Percentiles rank a stretch among this genome's conserved stretches.
Evolutionary conservation across 2,329 filamentous ascomycete species (phyloP).

Genomic region (Talaromyces funiculosus): DNA sequence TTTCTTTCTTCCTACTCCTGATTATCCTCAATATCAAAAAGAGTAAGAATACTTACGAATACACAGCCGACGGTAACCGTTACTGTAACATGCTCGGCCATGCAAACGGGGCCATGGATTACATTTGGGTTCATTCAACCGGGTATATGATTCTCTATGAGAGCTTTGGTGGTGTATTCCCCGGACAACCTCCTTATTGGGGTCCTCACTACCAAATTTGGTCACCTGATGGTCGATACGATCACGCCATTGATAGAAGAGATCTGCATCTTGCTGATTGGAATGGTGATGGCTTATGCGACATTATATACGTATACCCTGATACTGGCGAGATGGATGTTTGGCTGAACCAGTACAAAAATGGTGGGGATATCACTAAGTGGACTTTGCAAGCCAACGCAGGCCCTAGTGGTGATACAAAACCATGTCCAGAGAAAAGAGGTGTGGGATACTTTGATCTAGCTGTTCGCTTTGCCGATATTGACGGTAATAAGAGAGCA

Average conservation of each 20-base stretch:
- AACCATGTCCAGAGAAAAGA: background rate
- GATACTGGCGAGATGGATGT: slow-evolving; percentile 14
- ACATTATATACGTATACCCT: slow-evolving; percentile 29
- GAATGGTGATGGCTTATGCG: slow-evolving; percentile 24
- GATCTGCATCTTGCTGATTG: slow-evolving; percentile 34
- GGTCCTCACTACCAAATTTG: slow-evolving; percentile 15
- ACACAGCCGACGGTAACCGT: slow-evolving; percentile 21
- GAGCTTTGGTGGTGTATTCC: slow-evolving; percentile 4
- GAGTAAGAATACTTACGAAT: too few relatives aligned
- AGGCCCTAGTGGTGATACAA: background rate
- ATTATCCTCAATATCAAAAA: too few relatives aligned
- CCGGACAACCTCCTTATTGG: slow-evolving; percentile 14
- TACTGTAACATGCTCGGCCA: slow-evolving; percentile 29
- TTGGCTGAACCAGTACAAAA: background rate
- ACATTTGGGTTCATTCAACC: slow-evolving; percentile 16
- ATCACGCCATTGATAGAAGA: slow-evolving; percentile 21
- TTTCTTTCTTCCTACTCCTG: too few relatives aligned
- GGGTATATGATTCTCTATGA: slow-evolving; percentile 17
- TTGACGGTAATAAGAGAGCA: slow-evolving; percentile 17
- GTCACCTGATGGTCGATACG: background rate
- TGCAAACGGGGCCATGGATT: slow-evolving; percentile 21
- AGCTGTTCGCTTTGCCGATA: background rate
- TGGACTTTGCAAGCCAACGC: background rate
- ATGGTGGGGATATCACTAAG: background rate
- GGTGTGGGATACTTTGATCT: background rate